Percentiles rank a stretch among this genome's conserved stretches.
Evolutionary conservation across 805 yeast genomes (phyloP).

Genomic region (Teunomyces pallodes): DNA sequence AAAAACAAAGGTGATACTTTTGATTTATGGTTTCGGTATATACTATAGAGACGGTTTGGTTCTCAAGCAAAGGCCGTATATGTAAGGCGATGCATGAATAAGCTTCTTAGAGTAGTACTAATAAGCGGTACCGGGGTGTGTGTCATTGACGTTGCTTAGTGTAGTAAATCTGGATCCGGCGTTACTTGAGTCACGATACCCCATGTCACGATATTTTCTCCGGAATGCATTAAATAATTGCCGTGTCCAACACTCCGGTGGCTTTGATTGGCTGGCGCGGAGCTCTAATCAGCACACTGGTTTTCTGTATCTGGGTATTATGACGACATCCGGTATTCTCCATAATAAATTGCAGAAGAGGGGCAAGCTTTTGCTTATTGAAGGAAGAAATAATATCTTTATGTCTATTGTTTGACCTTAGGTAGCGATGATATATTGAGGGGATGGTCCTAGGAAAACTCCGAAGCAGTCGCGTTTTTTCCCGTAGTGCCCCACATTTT

Average conservation of each 20-base stretch:
- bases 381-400: neutral
- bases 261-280: neutral
- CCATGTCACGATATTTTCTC: conserved; percentile 1
- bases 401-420: neutral
- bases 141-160: too few species aligned
- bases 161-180: neutral
- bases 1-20: neutral
- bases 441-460: neutral
- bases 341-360: neutral
- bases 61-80: neutral
- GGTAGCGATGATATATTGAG: neutral
- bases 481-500: conserved; percentile 1
- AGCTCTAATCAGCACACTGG: neutral
- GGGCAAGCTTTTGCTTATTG: neutral
- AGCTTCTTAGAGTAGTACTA: neutral
- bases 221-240: neutral
- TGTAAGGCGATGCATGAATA: neutral
- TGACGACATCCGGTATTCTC: neutral
- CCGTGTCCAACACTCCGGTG: neutral
- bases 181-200: neutral
- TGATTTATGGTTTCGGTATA: neutral
- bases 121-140: neutral
- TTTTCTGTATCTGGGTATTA: too few species aligned
- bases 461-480: neutral
- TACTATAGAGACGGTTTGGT: too few species aligned